Evolutionary conservation across 371 early-diverging fungal genomes (phyloP), one percentile per base, ranked within the genome.

Genomic region (Lichtheimia ramosa): DNA sequence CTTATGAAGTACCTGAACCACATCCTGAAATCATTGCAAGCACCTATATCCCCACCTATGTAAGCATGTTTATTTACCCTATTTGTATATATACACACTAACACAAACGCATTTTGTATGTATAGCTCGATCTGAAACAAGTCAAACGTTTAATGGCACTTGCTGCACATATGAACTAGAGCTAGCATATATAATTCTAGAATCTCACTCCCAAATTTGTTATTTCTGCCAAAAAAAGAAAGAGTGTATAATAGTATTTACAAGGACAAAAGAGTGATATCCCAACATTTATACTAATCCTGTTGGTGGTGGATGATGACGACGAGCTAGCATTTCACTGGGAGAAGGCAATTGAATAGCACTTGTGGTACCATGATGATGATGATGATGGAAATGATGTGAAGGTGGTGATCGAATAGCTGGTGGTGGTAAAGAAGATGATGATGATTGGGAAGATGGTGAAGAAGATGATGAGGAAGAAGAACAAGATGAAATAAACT

Each of bases 1-100:
- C 76, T 7, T 87, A 84, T 56, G 85, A 85, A 65, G 77, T 79
- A 20, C 88, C 88, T 18, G 81, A 78, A 57, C 77, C 84, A 14
- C 76, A 85, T 28, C 6, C n/a, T 46, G 75, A 75, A 23, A 81
- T 84, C 13, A 74, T 71, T 10, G 75, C 77, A 13, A 85, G 74
- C 49, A 73, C 79, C 46, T 46, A 46, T 46, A 46, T 21, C 18
- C 21, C 46, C 46, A 46, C 7, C 18, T 46, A 46, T 46, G 46
- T 46, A 46, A 18, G 46, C 21, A 46, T 46, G 46, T 53, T 25
- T 34, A 13, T 28, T 25, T 25, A 39, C 12, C 3, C 12, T 53
- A 53, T 53, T 5, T 25, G 53, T 53, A 53, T 52, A 18, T 52
- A 52, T 53, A 39, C 18, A 18, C 39, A 14, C 53, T 25, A 12